Evolutionary conservation across 179 eudicot species (phyloP), one percentile per base, ranked within the genome.

Genomic region (Spinacia oleracea): DNA sequence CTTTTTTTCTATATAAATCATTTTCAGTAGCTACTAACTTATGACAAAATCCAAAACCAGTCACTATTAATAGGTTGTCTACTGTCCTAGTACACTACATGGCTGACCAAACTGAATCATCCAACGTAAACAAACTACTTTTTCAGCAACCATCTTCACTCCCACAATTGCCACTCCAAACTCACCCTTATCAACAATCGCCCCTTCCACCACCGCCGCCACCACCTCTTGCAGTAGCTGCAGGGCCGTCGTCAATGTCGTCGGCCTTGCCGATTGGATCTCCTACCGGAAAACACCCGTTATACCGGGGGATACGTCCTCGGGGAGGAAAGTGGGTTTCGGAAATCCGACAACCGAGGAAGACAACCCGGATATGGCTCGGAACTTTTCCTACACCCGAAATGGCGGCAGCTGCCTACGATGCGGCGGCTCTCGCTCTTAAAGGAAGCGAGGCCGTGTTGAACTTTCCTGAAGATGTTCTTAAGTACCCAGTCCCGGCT

Each of bases 281-380:
- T 43, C 74, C 83, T 6, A 70, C 83, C 1, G 88, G 88, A 0
- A 87, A 81, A 58, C 92, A 90, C 86, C 89, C 91, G 0, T 20
- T 66, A 38, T 91, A 84, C 86, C 87, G 90, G 2, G 97, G 97
- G 15, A 86, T 93, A 72, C 81, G 97, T 29, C 62, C 88, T 80
- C 85, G 97, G 21, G 87, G 93, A 21, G 93, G 91, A 0, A 93
- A 93, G 63, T 93, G 97, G 97, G 97, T 90, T 11, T 91, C 97
- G 25, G 97, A 93, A 70, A 90, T 93, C 43, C 90, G 97, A 0
- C 94, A 91, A 80, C 97, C 97, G 0, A 85, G 81, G 25, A 93
- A 93, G 73, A 87, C 93, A 0, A 87, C 87, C 10, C 87, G 97
- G 0, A 90, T 93, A 50, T 93, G 97, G 97, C 88, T 93, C 0